Conservation (phyloP, 176 grass and related monocot species). For the Bolboschoenus planiculmis region DNA sequence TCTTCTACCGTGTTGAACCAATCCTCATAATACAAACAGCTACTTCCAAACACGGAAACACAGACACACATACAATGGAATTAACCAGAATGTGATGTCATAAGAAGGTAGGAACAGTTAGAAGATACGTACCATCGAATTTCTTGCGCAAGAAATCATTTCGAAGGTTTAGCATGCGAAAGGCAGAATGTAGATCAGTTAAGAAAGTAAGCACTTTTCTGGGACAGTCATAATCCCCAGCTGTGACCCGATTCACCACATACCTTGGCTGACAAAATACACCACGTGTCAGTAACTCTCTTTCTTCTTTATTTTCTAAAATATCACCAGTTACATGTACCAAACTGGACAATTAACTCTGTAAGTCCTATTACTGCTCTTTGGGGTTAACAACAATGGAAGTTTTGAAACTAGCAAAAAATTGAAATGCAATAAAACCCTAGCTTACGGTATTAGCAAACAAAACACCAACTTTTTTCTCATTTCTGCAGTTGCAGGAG, state of each 20-base stretch:
- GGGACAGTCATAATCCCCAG: constrained; percentile 83
- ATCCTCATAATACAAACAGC: background rate
- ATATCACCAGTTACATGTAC: background rate
- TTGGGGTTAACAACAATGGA: background rate
- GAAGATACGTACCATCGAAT: constrained; percentile 64
- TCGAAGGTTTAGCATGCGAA: constrained; percentile 90
- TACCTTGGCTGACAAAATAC: constrained; percentile 62
- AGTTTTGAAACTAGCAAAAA: background rate
- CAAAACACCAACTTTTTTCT: background rate
- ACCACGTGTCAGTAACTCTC: background rate
- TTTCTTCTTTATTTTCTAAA: background rate
- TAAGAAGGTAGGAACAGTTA: background rate
- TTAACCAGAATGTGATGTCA: background rate
- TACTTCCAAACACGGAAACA: background rate
- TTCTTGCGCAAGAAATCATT: constrained; percentile 97
- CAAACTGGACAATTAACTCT: background rate
- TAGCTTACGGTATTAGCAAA: background rate
- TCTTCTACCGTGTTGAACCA: constrained; percentile 11
- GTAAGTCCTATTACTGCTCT: background rate
- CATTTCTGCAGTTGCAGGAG: background rate
- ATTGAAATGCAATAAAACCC: background rate
- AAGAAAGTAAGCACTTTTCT: constrained; percentile 72
- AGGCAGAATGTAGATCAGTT: constrained; percentile 85
- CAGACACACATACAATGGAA: background rate
- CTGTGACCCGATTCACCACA: constrained; percentile 84